phyloP scores from a whole-genome alignment of 139 green algal species.

The Pleodorina starrii region DNA sequence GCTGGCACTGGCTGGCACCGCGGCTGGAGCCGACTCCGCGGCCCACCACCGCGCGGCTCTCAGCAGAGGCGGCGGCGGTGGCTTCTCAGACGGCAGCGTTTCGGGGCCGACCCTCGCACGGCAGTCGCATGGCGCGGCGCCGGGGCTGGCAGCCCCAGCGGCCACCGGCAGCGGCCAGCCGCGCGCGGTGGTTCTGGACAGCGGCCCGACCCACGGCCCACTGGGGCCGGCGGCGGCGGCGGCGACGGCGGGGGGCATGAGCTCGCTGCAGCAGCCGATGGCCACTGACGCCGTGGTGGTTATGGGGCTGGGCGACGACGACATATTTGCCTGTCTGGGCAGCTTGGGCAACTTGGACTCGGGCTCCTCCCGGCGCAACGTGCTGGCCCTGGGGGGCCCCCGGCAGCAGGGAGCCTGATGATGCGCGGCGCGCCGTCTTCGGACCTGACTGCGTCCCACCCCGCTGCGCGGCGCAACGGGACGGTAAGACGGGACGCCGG shows the following conservation, averaged over 20 bases:
- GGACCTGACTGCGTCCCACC: too few species aligned
- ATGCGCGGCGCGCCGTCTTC: too few species aligned
- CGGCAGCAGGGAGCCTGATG: too few species aligned
- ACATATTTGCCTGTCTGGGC: conserved; percentile 6
- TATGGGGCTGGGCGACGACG: conserved; percentile 7
- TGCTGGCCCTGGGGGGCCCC: too few species aligned
- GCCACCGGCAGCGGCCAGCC: neutral
- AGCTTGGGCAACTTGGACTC: neutral
- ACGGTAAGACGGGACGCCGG: too few species aligned
- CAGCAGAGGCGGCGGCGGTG: neutral
- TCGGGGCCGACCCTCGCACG: too few species aligned
- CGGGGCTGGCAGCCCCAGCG: neutral
- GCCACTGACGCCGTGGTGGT: conserved; percentile 8
- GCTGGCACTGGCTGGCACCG: too few species aligned
- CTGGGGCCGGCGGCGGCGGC: neutral
- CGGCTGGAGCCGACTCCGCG: too few species aligned
- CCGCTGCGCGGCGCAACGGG: too few species aligned
- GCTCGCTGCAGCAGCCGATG: neutral
- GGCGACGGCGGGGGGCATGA: neutral
- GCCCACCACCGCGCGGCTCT: too few species aligned
- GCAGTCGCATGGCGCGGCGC: neutral
- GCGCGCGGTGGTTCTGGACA: too few species aligned
- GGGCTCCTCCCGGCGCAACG: too few species aligned
- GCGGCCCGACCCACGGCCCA: neutral
- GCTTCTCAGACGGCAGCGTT: neutral